Percentiles rank a stretch among this genome's conserved stretches.
Conservation (phyloP, 2,329 filamentous ascomycete genomes). For the Colletotrichum trifolii region DNA sequence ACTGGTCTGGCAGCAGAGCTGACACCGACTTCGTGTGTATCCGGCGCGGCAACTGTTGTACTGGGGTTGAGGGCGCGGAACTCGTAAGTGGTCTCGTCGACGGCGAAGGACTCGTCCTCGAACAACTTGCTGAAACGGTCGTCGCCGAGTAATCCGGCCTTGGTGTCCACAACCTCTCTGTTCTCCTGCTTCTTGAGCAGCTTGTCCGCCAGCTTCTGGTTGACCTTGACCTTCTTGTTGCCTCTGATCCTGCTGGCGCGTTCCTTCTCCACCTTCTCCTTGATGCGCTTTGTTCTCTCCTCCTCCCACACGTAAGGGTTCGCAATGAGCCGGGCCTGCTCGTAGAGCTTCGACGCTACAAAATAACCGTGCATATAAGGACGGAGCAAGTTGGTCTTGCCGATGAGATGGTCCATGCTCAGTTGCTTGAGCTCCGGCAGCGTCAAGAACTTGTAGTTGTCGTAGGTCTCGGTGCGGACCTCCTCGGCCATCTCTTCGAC, state of each 20-base stretch:
- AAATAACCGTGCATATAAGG: conserved; percentile 99
- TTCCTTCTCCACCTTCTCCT: conserved; percentile 96
- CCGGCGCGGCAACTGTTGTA: conserved; percentile 56
- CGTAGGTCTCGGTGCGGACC: conserved; percentile 83
- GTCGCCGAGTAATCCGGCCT: conserved; percentile 80
- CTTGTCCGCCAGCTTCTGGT: conserved; percentile 82
- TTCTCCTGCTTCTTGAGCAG: conserved; percentile 73
- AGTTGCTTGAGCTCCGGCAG: conserved; percentile 85
- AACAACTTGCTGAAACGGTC: conserved; percentile 89
- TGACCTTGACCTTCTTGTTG: conserved; percentile 98
- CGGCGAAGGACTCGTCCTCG: conserved; percentile 90
- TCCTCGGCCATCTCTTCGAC: conserved; percentile 98
- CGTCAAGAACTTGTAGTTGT: conserved; percentile 99
- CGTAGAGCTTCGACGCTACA: conserved; percentile 93
- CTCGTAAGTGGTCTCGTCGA: conserved; percentile 89
- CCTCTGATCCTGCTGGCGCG: conserved; percentile 94
- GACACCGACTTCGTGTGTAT: conserved; percentile 33
- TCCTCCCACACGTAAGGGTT: conserved; percentile 96
- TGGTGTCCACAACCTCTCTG: conserved; percentile 66
- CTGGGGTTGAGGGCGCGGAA: conserved; percentile 92
- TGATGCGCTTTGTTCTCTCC: conserved; percentile 88
- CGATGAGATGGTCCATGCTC: conserved; percentile 88
- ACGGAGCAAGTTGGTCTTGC: conserved; percentile 87
- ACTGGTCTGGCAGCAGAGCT: conserved; percentile 26
- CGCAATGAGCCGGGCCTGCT: conserved; percentile 90